Base-by-base conservation (phyloP, 495 filamentous ascomycete genomes). In the Trypethelium eluteriae region DNA sequence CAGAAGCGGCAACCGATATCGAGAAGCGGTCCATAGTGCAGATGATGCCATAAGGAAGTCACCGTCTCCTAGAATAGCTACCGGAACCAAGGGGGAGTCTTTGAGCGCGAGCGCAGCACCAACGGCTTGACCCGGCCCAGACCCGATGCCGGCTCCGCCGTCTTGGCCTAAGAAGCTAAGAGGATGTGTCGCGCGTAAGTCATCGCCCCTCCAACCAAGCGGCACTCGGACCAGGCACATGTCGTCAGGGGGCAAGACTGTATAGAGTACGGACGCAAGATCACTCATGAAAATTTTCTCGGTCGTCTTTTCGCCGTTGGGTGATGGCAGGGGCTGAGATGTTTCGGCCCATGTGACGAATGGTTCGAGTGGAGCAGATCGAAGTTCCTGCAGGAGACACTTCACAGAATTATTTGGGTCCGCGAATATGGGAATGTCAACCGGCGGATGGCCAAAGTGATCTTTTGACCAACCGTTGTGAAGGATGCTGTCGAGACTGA, bases 391-490 rank as follows among this genome's bases (percentile, higher is more conserved):
- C 11, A 70, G 69, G 3, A 72, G 11, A 16, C 62, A 41, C 6
- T 44, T 49, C 7, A 70, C 5, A 35, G 68, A 69, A 12, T 63
- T 49, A 49, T 72, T 69, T 4, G 64, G 12, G 53, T 72, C 70
- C 2, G 70, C 70, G 3, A 38, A 38, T 0, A 72, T 50, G 5
- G 25, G 38, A 38, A 69, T 63, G 62, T 72, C 70, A 7, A 46
- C 66, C n/a, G 63, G 66, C 14, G 70, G 66, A 39, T 47, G 66
- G 32, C 64, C 69, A 57, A 72, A 71, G 47, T 71, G 70, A 39
- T 72, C 70, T 39, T 72, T 70, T 38, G 69, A 72, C 70, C 70
- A 72, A 18, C 70, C 70, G 38, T 72, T 72, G 69, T 72, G 70
- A 1, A 70, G 62, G 18, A 50, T 57, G 10, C 39, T n/a, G 39